Conservation (phyloP, 2,329 filamentous ascomycete species). For the Sclerotinia minor region DNA sequence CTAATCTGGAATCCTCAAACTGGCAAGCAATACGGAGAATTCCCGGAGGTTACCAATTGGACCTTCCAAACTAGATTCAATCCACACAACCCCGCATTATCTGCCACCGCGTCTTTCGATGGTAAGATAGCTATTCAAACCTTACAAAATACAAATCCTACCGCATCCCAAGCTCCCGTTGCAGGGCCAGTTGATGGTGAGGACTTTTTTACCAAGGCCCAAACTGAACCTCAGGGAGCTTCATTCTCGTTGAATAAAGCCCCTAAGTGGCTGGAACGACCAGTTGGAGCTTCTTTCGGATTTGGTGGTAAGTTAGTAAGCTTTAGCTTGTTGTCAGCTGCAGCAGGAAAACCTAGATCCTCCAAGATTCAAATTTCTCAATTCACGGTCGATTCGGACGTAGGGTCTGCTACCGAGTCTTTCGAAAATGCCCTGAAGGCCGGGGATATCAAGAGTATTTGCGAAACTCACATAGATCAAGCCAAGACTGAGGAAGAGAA, state of each 20-base stretch:
- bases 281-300: constrained; percentile 84
- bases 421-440: constrained; percentile 81
- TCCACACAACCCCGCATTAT: constrained; percentile 86
- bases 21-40: constrained; percentile 83
- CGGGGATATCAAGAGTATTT: constrained; percentile 77
- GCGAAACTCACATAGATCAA: constrained; percentile 71
- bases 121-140: constrained; percentile 94
- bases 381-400: constrained; percentile 84
- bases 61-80: constrained; percentile 95
- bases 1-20: constrained; percentile 96
- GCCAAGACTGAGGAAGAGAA: constrained; percentile 88
- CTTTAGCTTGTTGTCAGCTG: constrained; percentile 60
- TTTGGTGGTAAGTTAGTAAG: constrained; percentile 91
- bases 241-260: constrained; percentile 85
- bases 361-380: constrained; percentile 82
- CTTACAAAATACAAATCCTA: constrained; percentile 86
- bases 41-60: constrained; percentile 98
- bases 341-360: constrained; percentile 62
- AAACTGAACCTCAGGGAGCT: constrained; percentile 84
- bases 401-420: constrained; percentile 79
- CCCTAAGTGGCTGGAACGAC: constrained; percentile 86
- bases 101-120: constrained; percentile 94
- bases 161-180: constrained; percentile 64
- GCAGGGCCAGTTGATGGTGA: constrained; percentile 79
- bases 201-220: constrained; percentile 94